These are phyloP conservation scores for Botrytis byssoidea DNA, from an alignment of 2,329 filamentous ascomycete species.

Conservation along the genomic window DNA sequence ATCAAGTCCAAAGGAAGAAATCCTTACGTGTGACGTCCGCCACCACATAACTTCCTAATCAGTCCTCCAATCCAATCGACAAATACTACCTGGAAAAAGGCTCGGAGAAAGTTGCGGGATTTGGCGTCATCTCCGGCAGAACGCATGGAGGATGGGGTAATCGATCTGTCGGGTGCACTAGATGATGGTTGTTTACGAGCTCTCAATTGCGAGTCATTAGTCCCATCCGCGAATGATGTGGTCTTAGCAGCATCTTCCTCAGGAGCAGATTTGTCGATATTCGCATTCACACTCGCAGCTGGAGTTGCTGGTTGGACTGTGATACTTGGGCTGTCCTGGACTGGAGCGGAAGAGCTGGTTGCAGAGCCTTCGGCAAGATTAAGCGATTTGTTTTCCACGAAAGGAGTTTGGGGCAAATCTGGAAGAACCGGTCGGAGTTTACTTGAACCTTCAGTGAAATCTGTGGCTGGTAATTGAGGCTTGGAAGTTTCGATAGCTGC, in stretches of 20 bases:
- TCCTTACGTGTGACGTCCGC: conserved; percentile 35
- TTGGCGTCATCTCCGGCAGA: conserved; percentile 32
- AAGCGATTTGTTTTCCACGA: conserved; percentile 26
- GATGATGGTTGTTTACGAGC: conserved; percentile 29
- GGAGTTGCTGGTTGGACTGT: conserved; percentile 31
- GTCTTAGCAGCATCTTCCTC: conserved; percentile 27
- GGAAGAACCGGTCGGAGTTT: conserved; percentile 8
- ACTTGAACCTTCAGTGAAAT: background rate
- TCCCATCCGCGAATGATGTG: conserved; percentile 29
- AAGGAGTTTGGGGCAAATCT: conserved; percentile 23
- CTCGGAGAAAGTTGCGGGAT: conserved; percentile 34
- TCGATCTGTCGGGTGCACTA: conserved; percentile 29
- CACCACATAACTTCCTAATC: conserved; percentile 35
- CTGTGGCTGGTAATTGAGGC: background rate
- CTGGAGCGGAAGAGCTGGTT: conserved; percentile 6
- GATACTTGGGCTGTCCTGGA: conserved; percentile 27
- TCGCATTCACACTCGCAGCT: conserved; percentile 22
- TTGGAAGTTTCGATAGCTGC: background rate
- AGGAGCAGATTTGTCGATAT: conserved; percentile 13
- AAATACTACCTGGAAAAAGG: conserved; percentile 39
- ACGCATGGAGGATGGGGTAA: conserved; percentile 36
- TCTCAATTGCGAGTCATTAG: conserved; percentile 27
- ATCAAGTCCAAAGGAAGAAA: conserved; percentile 17
- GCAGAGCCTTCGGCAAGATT: conserved; percentile 7
- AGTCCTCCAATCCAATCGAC: conserved; percentile 42